Base-by-base conservation (phyloP, 495 filamentous ascomycete genomes). In the Sphaerosporella brunnea region DNA sequence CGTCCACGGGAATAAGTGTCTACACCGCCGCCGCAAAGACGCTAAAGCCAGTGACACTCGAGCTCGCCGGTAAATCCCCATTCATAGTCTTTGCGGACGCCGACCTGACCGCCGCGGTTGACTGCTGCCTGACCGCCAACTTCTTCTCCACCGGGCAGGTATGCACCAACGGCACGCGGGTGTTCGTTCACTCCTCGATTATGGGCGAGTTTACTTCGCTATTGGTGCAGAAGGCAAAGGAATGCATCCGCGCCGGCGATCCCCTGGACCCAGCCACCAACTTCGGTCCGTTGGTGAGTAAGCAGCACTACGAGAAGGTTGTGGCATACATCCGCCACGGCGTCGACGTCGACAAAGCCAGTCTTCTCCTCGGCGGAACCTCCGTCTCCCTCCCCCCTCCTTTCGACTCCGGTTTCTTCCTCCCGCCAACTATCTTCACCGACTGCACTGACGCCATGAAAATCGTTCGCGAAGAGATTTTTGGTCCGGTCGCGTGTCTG, bases 61-160 rank as follows among this genome's bases (percentile, higher is more conserved):
- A 90, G 59, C 70, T 87, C 0, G 83, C 83, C 37, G 83, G 83
- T 19, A 88, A 87, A 64, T 82, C 77, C 45, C 81, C 83, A 2
- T 63, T 80, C 18, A 66, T 88, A 35, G 64, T 88, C 32, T 70
- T 84, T 20, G 75, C 79, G 0, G 83, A 84, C 52, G 75, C 78
- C 0, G 70, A 80, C 36, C 54, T 86, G 2, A 77, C 82, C 15
- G 70, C 66, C 38, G 82, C 82, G 11, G 82, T 82, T 25, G 73
- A 87, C 53, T 79, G 79, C 23, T 80, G 79, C 47, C 85, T 87
- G 81, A 83, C 86, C 79, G 82, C 82, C 36, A 88, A 86, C 55
- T 86, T 85, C 66, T 85, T 75, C 68, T 81, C 75, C 55, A 76
- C 76, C 0, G 82, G 82, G 10, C 82, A 88, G 62, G 82, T 88